A percentile compares a stretch with the other conserved stretches of the same genome.
These are phyloP conservation scores for Annulohypoxylon maeteangense DNA, from an alignment of 495 filamentous ascomycete species.

Conservation along the genomic window DNA sequence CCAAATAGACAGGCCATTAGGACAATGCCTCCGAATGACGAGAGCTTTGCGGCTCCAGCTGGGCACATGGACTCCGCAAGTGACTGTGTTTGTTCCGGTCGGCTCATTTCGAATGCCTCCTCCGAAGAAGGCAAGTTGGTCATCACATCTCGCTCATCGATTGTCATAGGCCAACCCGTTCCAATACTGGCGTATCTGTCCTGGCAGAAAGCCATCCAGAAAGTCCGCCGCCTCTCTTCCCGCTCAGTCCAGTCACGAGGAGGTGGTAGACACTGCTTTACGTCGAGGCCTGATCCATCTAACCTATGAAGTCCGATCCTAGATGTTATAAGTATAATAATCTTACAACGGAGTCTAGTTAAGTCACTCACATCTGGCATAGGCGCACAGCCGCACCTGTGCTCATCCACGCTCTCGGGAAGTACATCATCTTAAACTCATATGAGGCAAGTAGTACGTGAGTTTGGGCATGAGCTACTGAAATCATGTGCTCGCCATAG, in stretches of 20 bases:
- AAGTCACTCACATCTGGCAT: slow-evolving; percentile 72
- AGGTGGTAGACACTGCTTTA: slow-evolving; percentile 88
- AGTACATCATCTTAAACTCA: slow-evolving; percentile 98
- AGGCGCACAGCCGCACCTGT: slow-evolving; percentile 80
- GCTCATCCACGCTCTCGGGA: slow-evolving; percentile 95
- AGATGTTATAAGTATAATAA: slow-evolving; percentile 21
- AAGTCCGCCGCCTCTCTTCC: slow-evolving; percentile 90
- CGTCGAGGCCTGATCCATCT: slow-evolving; percentile 86
- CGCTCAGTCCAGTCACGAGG: slow-evolving; percentile 92
- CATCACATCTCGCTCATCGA: slow-evolving; percentile 92
- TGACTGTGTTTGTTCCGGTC: slow-evolving; percentile 72
- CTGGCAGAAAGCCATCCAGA: slow-evolving; percentile 91
- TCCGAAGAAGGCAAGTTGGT: slow-evolving; percentile 87
- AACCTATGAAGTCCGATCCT: slow-evolving; percentile 89
- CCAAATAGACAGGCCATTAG: slow-evolving; percentile 91
- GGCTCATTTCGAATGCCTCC: slow-evolving; percentile 86
- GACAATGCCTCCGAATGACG: slow-evolving; percentile 82
- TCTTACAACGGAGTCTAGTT: neutral
- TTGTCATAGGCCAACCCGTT: slow-evolving; percentile 94
- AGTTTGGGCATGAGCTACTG: slow-evolving; percentile 81
- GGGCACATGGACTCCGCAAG: slow-evolving; percentile 79
- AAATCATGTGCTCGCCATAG: slow-evolving; percentile 87
- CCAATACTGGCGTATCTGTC: slow-evolving; percentile 97
- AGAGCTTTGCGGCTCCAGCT: slow-evolving; percentile 73
- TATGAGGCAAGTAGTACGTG: slow-evolving; percentile 83